Conservation (phyloP, 148 eudicot genomes). For the Diospyros lotus region DNA sequence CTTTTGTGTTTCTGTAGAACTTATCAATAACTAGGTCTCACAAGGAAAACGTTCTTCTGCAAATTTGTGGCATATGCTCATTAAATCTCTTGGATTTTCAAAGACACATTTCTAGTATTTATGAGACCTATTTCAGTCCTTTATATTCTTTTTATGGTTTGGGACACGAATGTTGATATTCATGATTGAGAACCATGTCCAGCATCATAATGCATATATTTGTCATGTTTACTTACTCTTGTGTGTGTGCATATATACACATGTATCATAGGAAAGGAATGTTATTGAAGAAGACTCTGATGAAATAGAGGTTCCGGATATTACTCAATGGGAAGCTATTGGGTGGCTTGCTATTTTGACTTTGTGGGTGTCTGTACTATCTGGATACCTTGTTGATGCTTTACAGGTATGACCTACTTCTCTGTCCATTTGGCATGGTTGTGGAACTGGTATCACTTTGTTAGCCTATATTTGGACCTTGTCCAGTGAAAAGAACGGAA, state of each 20-base stretch:
- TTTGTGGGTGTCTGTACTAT: conserved; percentile 32
- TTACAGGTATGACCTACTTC: conserved; percentile 28
- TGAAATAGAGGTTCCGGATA: conserved; percentile 34
- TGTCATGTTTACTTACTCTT: neutral
- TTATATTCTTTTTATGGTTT: neutral
- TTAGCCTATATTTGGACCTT: no score
- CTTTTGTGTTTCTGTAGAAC: no score
- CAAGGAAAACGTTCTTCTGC: neutral
- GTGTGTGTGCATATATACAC: no score
- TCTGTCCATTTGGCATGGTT: neutral
- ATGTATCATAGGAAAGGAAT: conserved; percentile 20
- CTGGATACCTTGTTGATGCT: conserved; percentile 44
- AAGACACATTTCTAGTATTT: neutral
- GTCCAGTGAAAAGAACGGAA: no score
- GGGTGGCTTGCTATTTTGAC: conserved; percentile 40
- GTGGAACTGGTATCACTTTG: no score
- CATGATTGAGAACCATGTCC: neutral
- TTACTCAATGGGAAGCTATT: conserved; percentile 41
- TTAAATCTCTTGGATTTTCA: no score
- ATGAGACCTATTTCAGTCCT: neutral
- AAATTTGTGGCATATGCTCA: neutral
- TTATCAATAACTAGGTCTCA: no score
- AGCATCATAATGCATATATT: neutral
- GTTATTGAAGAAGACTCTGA: conserved; percentile 13
- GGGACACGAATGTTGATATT: neutral